Base-by-base conservation (phyloP, 106 monocot species). In the Apostasia shenzhenica region DNA sequence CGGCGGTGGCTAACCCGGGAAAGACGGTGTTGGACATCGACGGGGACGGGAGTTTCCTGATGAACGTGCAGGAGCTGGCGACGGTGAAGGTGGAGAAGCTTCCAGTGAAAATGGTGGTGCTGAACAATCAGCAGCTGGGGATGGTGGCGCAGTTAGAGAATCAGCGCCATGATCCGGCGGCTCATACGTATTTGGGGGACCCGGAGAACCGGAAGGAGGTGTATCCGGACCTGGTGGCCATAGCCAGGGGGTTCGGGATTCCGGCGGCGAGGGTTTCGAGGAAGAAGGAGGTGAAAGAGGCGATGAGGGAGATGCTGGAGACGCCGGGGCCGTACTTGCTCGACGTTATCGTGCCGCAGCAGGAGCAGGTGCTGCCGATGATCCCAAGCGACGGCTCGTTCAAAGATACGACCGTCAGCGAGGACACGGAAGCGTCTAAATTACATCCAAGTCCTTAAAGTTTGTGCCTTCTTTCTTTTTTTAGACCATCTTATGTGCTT, bases 81-180 rank as follows among this genome's bases (percentile, higher is more conserved):
- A 74, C 75, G 71, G 55, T 87, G 50, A 65, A 74, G 44, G 54
- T 87, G 4, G 82, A 87, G 54, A 80, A 83, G 41, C 77, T 87
- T 3, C 82, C 82, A 9, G 82, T 87, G 2, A 87, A 87, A 72
- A 72, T 83, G 7, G 67, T 87, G 80, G 73, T 87, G 41, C 70
- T 87, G 59, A 87, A 87, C 58, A 87, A 87, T 70, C 86, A 87
- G 65, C 86, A 87, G 59, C 70, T 87, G 77, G 86, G 86, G 11
- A 87, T 87, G 86, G 80, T 87, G 5, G 86, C 83, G 8, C 86
- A 87, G 52, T 87, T 82, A 82, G 86, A 87, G 55, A 82, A 87
- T 59, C 52, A 82, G 37, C 80, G 82, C 75, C 83, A 80, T 68
- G 80, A 78, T 70, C 76, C 82, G 9, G 60, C 76, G 6, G 80